Evolutionary conservation across 768 basidiomycete genomes (phyloP), one percentile per base, ranked within the genome.

Genomic region (Dioszegia hungarica): DNA sequence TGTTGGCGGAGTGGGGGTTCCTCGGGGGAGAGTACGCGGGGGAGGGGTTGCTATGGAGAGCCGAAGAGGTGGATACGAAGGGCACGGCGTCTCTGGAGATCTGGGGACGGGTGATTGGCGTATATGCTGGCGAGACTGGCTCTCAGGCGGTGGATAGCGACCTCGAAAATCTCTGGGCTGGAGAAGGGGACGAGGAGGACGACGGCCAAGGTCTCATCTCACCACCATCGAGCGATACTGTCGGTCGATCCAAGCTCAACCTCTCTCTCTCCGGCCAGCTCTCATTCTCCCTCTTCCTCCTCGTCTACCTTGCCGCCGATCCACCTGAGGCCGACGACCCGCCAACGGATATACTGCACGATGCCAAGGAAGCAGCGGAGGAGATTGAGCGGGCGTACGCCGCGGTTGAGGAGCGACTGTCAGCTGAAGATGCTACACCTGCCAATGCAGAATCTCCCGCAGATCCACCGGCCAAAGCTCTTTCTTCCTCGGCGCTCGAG

Each of bases 1-100:
- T 64, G 29, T 49, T 64, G 47, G 59, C 57, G 10, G 62, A 64
- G 48, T 64, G 62, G 62, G 62, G 62, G 2, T 64, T 57, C 36
- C 9, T 64, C 10, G 52, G 40, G 8, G 41, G 52, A 14, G 52
- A 54, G 11, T 41, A 45, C 43, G 29, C 40, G 25, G 52, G 52
- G 19, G 39, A 41, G n/a, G 52, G 52, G 20, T 20, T 54, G 33
- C 29, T 33, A 3, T 54, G 52, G 52, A 29, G 28, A 3, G 17
- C 36, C 3, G 31, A 34, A 19, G 52, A 54, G 3, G 14, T 54
- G 22, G 22, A 5, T 19, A 25, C 5, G 50, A 24, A 5, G 34
- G 14, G 31, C 19, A 50, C 12, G 45, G 11, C 6, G 45, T 25
- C n/a, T n/a, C n/a, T n/a, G n/a, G 24, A 17, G n/a, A 24, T 24